Base-by-base conservation (phyloP, 1,284 basidiomycete genomes). In the Ganoderma boninense region DNA sequence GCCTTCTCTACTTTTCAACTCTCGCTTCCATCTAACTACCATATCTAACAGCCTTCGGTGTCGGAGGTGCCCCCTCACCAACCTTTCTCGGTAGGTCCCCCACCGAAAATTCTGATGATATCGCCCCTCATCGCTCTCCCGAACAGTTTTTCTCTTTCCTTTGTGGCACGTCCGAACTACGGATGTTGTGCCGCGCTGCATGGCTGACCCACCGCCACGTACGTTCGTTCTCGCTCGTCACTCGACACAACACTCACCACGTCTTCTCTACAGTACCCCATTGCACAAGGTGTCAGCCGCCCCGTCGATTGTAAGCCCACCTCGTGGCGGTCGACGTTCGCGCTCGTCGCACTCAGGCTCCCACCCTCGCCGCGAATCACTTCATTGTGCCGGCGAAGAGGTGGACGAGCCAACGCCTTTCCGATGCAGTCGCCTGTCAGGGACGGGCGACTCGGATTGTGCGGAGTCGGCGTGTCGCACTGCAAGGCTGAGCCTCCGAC, bases 291-390 rank as follows among this genome's bases (percentile, higher is more conserved):
- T 23, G 29, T 46, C 67, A 44, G 38, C 61, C 62, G 23, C 49
- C 42, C 40, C 63, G 63, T 69, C 63, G 67, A 14, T 44, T 35
- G 32, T 61, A 54, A 65, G 67, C 29, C 57, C 63, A 61, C 62
- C 46, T 62, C 23, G 63, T 65, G 67, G 67, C 67, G 11, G 59
- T 57, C 67, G 67, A 69, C 46, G 67, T 69, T 69, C 67, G 67
- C 62, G 67, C 16, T 63, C 57, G 63, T 32, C 49, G 5, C 54
- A 57, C 63, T 69, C 67, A 54, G 63, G 57, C n/a, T n/a, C n/a
- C n/a, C n/a, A n/a, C n/a, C n/a, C n/a, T n/a, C n/a, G n/a, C n/a
- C n/a, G n/a, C n/a, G n/a, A n/a, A n/a, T n/a, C n/a, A n/a, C n/a
- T n/a, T n/a, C n/a, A n/a, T n/a, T n/a, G n/a, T n/a, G n/a, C n/a